These are phyloP conservation scores for Boehmeria nivea DNA, from an alignment of 306 rosid genomes.

Conservation along the genomic window DNA sequence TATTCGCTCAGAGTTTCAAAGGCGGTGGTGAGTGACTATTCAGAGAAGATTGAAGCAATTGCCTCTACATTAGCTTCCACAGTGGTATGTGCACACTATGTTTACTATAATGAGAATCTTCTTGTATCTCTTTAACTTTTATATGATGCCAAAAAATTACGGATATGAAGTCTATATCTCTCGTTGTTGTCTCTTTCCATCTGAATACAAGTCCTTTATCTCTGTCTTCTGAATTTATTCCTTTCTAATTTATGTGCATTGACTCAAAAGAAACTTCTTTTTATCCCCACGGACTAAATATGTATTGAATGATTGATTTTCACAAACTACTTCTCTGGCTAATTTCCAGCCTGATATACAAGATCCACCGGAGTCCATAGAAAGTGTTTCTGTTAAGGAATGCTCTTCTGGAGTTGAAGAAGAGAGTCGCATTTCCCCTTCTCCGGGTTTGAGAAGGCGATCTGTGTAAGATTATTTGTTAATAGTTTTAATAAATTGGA, in stretches of 20 bases:
- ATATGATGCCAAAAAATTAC: neutral
- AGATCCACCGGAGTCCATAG: conserved; percentile 38
- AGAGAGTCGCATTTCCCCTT: conserved; percentile 32
- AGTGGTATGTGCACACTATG: conserved; percentile 31
- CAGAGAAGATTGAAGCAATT: conserved; percentile 76
- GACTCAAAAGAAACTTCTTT: neutral
- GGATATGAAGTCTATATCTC: too few relatives aligned
- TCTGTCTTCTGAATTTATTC: neutral
- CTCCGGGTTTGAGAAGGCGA: conserved; percentile 78
- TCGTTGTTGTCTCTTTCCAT: too few relatives aligned
- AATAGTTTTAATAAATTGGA: conserved; percentile 2
- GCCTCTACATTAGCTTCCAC: conserved; percentile 57
- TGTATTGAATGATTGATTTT: conserved; percentile 5
- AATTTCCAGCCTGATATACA: conserved; percentile 38
- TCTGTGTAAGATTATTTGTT: conserved; percentile 42
- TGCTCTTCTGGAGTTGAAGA: conserved; percentile 39
- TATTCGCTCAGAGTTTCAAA: conserved; percentile 62
- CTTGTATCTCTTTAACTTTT: neutral
- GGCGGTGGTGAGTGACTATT: conserved; percentile 61
- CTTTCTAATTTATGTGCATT: neutral
- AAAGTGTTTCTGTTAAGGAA: conserved; percentile 32
- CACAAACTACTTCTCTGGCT: conserved; percentile 24
- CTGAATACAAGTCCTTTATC: too few relatives aligned
- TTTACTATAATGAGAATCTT: neutral
- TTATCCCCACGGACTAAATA: neutral